These are phyloP conservation scores for Petunia axillaris DNA, from an alignment of 257 asterid species.

Conservation along the genomic window DNA sequence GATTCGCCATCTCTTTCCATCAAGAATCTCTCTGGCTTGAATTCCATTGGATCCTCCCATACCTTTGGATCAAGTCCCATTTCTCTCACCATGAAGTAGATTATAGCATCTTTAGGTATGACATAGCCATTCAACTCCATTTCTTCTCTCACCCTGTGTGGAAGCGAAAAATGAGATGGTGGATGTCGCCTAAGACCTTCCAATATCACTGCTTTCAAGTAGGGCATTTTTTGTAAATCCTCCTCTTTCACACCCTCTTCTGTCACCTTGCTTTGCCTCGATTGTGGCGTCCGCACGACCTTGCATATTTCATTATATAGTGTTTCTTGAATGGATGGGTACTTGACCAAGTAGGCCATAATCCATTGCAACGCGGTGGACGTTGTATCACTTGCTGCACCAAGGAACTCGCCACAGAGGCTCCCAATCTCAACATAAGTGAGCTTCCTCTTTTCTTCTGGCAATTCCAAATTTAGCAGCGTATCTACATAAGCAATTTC, in stretches of 20 bases:
- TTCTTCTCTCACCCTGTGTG: conserved; percentile 33
- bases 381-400: conserved; percentile 28
- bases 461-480: conserved; percentile 26
- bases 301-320: conserved; percentile 28
- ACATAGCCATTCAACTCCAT: conserved; percentile 27
- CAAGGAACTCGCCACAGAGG: conserved; percentile 32
- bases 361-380: conserved; percentile 35
- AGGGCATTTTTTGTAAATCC: conserved; percentile 30
- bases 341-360: conserved; percentile 40
- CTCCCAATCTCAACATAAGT: conserved; percentile 27
- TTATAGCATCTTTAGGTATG: conserved; percentile 28
- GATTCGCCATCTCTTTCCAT: neutral
- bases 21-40: conserved; percentile 35
- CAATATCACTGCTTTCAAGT: conserved; percentile 32
- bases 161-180: conserved; percentile 32
- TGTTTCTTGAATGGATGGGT: conserved; percentile 28
- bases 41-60: conserved; percentile 41
- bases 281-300: neutral
- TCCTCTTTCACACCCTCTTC: conserved; percentile 17
- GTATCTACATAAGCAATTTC: conserved; percentile 31
- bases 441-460: conserved; percentile 29
- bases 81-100: conserved; percentile 32
- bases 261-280: neutral
- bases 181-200: conserved; percentile 40
- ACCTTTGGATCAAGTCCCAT: conserved; percentile 36